Percentiles rank a stretch among this genome's conserved stretches.
Conservation (phyloP, 495 filamentous ascomycete species). For the Aspergillus asperescens region DNA sequence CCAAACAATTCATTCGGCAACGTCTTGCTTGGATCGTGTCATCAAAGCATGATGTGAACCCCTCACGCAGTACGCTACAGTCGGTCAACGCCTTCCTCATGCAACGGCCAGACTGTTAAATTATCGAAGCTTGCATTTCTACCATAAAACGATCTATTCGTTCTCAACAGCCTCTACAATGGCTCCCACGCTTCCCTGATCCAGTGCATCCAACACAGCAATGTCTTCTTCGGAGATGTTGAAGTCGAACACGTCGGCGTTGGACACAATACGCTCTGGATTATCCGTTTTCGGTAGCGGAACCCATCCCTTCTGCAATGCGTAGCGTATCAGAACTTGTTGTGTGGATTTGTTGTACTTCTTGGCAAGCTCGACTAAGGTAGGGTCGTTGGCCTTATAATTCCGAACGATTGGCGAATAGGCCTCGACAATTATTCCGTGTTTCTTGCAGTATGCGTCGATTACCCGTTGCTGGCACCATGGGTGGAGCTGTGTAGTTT, state of each 20-base stretch:
- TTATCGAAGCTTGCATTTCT: conserved; percentile 6
- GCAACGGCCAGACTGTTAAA: conserved; percentile 40
- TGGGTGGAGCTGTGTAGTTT: conserved; percentile 53
- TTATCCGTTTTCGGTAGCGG: conserved; percentile 69
- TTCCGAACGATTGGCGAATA: conserved; percentile 63
- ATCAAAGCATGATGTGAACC: conserved; percentile 68
- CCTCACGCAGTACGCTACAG: conserved; percentile 73
- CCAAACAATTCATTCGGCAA: conserved; percentile 72
- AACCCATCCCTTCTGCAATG: conserved; percentile 64
- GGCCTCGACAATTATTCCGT: conserved; percentile 59
- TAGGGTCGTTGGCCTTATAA: conserved; percentile 53
- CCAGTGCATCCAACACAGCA: conserved; percentile 55
- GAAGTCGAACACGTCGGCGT: conserved; percentile 63
- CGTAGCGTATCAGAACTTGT: conserved; percentile 52
- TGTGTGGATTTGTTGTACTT: conserved; percentile 48
- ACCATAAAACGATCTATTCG: conserved; percentile 26
- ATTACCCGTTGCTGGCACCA: conserved; percentile 61
- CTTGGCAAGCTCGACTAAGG: conserved; percentile 46
- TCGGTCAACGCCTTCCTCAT: conserved; percentile 87
- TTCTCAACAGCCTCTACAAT: conserved; percentile 50
- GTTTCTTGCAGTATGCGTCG: conserved; percentile 53
- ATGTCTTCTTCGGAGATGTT: conserved; percentile 60
- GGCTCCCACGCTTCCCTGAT: conserved; percentile 54
- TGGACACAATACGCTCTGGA: conserved; percentile 56
- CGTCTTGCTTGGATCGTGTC: conserved; percentile 73